Conservation (phyloP, 192 early-diverging fungal genomes). For the Pilobolus umbonatus region DNA sequence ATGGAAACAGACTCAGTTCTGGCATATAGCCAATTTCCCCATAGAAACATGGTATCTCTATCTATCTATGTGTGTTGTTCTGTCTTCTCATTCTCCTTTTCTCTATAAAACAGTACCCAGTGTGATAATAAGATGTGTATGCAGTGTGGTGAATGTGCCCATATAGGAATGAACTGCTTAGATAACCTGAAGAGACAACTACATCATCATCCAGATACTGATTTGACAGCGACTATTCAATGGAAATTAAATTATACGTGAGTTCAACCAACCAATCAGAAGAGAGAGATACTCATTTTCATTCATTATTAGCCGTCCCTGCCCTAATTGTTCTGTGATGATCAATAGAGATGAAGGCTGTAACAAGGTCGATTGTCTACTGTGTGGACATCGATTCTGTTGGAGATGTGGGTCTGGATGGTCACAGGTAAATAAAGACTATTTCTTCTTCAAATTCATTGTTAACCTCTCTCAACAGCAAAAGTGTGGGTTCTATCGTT, state of each 20-base stretch:
- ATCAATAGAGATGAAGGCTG: conserved; percentile 70
- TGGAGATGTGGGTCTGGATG: conserved; percentile 56
- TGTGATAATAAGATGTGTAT: conserved; percentile 43
- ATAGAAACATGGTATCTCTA: conserved; percentile 43
- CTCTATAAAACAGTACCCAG: conserved; percentile 27
- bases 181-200: conserved; percentile 34
- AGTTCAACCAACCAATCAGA: too few relatives aligned
- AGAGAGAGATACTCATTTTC: neutral
- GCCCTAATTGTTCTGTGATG: conserved; percentile 59
- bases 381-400: conserved; percentile 65
- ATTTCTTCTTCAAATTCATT: too few relatives aligned
- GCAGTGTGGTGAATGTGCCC: conserved; percentile 46
- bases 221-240: conserved; percentile 18
- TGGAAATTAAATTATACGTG: conserved; percentile 39
- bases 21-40: conserved; percentile 48
- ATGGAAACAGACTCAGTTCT: conserved; percentile 56
- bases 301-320: conserved; percentile 39
- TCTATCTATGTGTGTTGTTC: too few relatives aligned
- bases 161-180: conserved; percentile 37
- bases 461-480: neutral
- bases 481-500: conserved; percentile 61
- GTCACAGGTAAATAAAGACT: conserved; percentile 38
- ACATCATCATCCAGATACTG: conserved; percentile 4
- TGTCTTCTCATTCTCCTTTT: neutral
- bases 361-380: conserved; percentile 63